Evolutionary conservation across 192 early-diverging fungal genomes (phyloP), one percentile per base, ranked within the genome.

Genomic region (Rhizophagus sp.): DNA sequence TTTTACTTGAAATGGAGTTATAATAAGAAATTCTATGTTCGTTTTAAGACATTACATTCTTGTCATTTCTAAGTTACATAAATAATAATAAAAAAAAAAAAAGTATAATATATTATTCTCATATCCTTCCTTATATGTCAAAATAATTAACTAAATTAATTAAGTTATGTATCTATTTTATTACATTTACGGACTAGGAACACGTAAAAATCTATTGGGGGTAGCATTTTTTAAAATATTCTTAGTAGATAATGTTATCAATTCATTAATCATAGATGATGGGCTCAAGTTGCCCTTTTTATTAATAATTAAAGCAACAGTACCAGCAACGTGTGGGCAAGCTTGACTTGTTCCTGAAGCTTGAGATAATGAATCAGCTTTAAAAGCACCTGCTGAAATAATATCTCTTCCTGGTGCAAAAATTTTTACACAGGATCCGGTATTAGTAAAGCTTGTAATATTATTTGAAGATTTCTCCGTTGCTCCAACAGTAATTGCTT

Each of bases 391-490:
- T 3, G 64, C 64, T 12, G 64, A 9, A 65, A 65, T 0, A 65
- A 65, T 65, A 65, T 65, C 27, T 65, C n/a, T 30, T 65, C 92
- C 96, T 17, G 98, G 98, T 36, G 96, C 97, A 84, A 95, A 94
- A 76, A 98, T 90, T 84, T 96, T 92, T 30, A 98, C 97, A 87
- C 98, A 99, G 79, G 90, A 90, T 70, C 98, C 98, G 57, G 82
- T 89, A 83, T 95, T 94, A 5, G 95, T 94, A 86, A 96, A 94
- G 79, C 83, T 82, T n/a, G 95, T 96, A 72, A 96, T 84, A 34
- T 84, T 83, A 85, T 99, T 97, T 50, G 84, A 84, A 8, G 81
- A 83, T 61, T 88, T 90, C 83, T 96, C 93, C n/a, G 92, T 93
- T 3, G 90, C 88, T 41, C 91, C 97, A 12, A 98, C 97, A 9